Evolutionary conservation across 495 filamentous ascomycete genomes (phyloP).

Genomic region (Tuber indicum): DNA sequence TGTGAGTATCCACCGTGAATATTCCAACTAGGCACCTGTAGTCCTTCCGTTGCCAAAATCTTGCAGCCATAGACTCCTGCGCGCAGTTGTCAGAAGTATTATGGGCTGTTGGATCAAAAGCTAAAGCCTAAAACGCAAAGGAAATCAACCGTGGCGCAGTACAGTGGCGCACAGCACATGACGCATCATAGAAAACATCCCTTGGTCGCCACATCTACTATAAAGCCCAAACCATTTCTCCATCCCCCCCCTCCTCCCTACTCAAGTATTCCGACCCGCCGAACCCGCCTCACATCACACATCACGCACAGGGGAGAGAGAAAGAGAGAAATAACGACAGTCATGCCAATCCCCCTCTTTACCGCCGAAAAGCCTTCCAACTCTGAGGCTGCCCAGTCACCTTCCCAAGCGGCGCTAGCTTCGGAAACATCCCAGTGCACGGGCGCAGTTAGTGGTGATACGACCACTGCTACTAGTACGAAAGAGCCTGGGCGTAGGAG

Average conservation of each 20-base stretch:
- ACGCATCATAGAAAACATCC: not conserved
- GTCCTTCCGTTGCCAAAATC: not conserved
- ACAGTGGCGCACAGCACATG: not conserved
- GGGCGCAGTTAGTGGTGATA: slow-evolving; percentile 3
- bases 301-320: not conserved
- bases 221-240: not conserved
- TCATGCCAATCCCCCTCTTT: slow-evolving; percentile 42
- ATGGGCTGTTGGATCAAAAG: too few species aligned
- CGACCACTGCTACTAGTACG: slow-evolving; percentile 4
- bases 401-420: slow-evolving; percentile 17
- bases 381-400: slow-evolving; percentile 21
- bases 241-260: not conserved
- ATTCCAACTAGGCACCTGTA: not conserved
- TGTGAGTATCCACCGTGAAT: not conserved
- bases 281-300: not conserved
- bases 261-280: not conserved
- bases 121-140: not conserved
- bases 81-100: too few species aligned
- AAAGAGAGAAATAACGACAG: not conserved
- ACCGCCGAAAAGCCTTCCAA: slow-evolving; percentile 41
- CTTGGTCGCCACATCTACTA: not conserved
- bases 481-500: slow-evolving; percentile 6
- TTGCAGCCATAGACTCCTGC: not conserved
- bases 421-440: slow-evolving; percentile 13
- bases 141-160: not conserved